Conservation (phyloP, 1,139 yeast genomes). For the Blastobotrys elegans region DNA sequence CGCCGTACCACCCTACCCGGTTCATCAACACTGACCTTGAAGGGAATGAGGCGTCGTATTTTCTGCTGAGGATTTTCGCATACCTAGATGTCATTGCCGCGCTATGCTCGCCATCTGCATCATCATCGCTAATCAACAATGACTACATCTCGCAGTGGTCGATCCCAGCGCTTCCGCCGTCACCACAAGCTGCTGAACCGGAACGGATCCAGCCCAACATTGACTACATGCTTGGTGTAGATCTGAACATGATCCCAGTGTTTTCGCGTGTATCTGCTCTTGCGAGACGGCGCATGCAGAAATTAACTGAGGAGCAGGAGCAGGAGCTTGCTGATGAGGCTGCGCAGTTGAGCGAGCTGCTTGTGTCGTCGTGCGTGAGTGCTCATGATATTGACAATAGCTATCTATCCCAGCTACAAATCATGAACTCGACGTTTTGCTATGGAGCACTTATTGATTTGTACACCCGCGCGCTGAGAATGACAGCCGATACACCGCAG, state of each 20-base stretch:
- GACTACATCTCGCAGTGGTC: conserved; percentile 9
- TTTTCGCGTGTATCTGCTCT: conserved; percentile 46
- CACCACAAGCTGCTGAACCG: conserved; percentile 17
- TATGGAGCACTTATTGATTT: conserved; percentile 48
- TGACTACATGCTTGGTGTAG: conserved; percentile 52
- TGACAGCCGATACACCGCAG: conserved; percentile 42
- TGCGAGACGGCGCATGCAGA: conserved; percentile 29
- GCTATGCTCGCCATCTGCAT: conserved; percentile 33
- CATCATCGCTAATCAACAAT: conserved; percentile 23
- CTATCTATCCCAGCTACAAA: conserved; percentile 33
- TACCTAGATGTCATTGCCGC: conserved; percentile 68
- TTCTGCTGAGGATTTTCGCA: conserved; percentile 66
- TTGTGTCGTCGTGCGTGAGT: conserved; percentile 23
- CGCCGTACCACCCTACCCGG: conserved; percentile 27
- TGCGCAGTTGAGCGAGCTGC: conserved; percentile 23
- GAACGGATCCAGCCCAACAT: conserved; percentile 35
- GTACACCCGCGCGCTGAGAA: conserved; percentile 45
- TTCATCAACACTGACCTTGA: conserved; percentile 22
- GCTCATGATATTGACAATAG: conserved; percentile 7
- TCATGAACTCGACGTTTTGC: conserved; percentile 48
- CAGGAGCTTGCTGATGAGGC: conserved; percentile 25
- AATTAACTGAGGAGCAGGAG: conserved; percentile 14
- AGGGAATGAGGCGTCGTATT: conserved; percentile 48
- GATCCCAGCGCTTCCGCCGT: conserved; percentile 10
- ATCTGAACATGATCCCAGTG: conserved; percentile 46